Base-by-base conservation (phyloP, 1,139 yeast species). In the Yamadazyma trypodendri region DNA sequence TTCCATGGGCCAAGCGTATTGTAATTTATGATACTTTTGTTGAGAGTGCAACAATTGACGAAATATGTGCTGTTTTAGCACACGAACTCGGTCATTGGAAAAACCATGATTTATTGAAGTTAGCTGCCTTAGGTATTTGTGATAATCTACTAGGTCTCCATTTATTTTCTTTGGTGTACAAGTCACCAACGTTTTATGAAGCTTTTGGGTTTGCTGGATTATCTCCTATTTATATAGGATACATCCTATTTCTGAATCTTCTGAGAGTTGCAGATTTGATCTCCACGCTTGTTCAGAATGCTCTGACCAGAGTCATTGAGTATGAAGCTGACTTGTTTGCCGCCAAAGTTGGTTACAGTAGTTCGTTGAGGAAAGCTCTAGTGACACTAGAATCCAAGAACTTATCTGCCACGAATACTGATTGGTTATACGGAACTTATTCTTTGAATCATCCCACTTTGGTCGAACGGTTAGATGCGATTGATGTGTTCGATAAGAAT, bases 1-100 rank as follows among this genome's bases (percentile, higher is more conserved):
- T 87, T 49, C 96, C 96, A 32, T 86, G 95, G 86, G 77, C 84
- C 34, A 87, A 87, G 63, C 85, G 84, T 56, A 87, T 87, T 60
- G 95, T 87, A 25, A 69, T 87, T 32, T 87, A 68, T 54, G 96
- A 87, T 53, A 87, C 95, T 6, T 69, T 87, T 60, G 77, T 87
- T 43, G 77, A 81, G 40, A 77, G 80, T 39, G 76, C 85, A 25
- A 63, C 84, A 23, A 72, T 76, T 18, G 71, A 72, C 25, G 89
- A 87, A 58, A 82, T 85, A 24, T 81, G 85, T 34, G 94, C 95
- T 28, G 92, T 87, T 2, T 65, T 87, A 49, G 95, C 90, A n/a
- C 96, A 87, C 54, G 96, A 87, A 62, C 79, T 87, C 42, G 96
- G 96, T 32, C 96, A 87, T 59, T 87, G 96, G 96, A 79, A 81